phyloP scores from a whole-genome alignment of 192 early-diverging fungal genomes.

The Phycomyces blakesleeanus region DNA sequence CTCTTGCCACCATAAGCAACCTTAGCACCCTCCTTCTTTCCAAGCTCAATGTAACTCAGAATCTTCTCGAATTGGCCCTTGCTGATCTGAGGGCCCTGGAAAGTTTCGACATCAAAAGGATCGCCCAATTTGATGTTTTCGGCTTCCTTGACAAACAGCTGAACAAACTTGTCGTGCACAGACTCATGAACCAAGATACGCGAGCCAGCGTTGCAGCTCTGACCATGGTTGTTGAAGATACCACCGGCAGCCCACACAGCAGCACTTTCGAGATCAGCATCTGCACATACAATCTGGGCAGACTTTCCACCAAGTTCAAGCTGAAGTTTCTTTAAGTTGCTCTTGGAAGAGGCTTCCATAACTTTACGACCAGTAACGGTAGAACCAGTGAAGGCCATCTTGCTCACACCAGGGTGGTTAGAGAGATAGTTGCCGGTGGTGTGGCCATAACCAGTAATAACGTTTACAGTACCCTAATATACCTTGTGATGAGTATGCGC shows the following conservation, averaged over 20 bases:
- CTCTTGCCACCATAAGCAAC: slow-evolving; percentile 56
- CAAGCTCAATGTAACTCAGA: slow-evolving; percentile 56
- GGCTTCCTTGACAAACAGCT: slow-evolving; percentile 49
- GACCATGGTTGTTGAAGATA: slow-evolving; percentile 81
- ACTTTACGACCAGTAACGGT: slow-evolving; percentile 64
- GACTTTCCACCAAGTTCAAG: slow-evolving; percentile 90
- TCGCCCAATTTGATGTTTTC: slow-evolving; percentile 66
- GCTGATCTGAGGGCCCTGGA: slow-evolving; percentile 72
- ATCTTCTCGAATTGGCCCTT: slow-evolving; percentile 67
- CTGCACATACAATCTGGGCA: slow-evolving; percentile 70
- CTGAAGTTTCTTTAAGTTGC: slow-evolving; percentile 67
- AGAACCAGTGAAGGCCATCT: slow-evolving; percentile 72
- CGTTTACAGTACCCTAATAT: slow-evolving; percentile 69
- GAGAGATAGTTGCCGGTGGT: slow-evolving; percentile 55
- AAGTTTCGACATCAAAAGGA: slow-evolving; percentile 56
- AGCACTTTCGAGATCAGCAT: slow-evolving; percentile 70
- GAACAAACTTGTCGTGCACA: slow-evolving; percentile 66
- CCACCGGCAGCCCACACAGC: slow-evolving; percentile 58
- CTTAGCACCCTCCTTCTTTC: slow-evolving; percentile 57
- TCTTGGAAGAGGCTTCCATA: slow-evolving; percentile 48
- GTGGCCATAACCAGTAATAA: slow-evolving; percentile 72
- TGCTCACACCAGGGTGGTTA: slow-evolving; percentile 53
- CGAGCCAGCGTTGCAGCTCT: slow-evolving; percentile 76
- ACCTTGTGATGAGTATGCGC: not conserved
- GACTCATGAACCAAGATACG: slow-evolving; percentile 74